A percentile compares a stretch with the other conserved stretches of the same genome.
Conservation (phyloP, 768 basidiomycete genomes). For the Suillus brevipes region DNA sequence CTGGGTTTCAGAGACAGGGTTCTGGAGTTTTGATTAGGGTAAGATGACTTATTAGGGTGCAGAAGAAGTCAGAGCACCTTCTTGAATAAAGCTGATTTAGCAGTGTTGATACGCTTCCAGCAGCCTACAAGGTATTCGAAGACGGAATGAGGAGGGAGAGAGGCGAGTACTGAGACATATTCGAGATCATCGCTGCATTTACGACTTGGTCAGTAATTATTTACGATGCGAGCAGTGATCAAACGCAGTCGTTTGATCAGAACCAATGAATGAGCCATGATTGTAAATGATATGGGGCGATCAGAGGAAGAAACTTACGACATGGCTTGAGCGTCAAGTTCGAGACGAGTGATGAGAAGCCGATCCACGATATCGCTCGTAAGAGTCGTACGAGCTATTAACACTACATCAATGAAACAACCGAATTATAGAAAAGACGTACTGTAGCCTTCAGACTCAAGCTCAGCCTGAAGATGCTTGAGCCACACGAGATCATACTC, state of each 20-base stretch:
- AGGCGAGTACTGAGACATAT: slow-evolving; percentile 69
- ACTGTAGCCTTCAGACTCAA: slow-evolving; percentile 60
- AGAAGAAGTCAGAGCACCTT: slow-evolving; percentile 45
- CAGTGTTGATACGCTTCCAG: slow-evolving; percentile 83
- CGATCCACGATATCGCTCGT: slow-evolving; percentile 68
- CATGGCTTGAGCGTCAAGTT: slow-evolving; percentile 72
- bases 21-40: slow-evolving; percentile 33
- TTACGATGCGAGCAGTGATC: neutral
- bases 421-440: slow-evolving; percentile 4
- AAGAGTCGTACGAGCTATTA: slow-evolving; percentile 40
- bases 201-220: slow-evolving; percentile 4
- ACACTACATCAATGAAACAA: slow-evolving; percentile 8
- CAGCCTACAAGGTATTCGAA: slow-evolving; percentile 90
- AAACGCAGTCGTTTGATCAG: slow-evolving; percentile 4
- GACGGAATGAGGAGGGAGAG: slow-evolving; percentile 71
- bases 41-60: slow-evolving; percentile 36
- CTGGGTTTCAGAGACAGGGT: slow-evolving; percentile 56
- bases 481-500: slow-evolving; percentile 81
- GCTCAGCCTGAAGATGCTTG: slow-evolving; percentile 69
- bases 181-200: slow-evolving; percentile 67
- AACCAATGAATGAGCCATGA: neutral
- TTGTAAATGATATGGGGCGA: neutral
- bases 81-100: slow-evolving; percentile 54
- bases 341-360: slow-evolving; percentile 80
- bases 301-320: slow-evolving; percentile 45